Conservation (phyloP, 1,284 basidiomycete species). For the Tylopilus sp. region DNA sequence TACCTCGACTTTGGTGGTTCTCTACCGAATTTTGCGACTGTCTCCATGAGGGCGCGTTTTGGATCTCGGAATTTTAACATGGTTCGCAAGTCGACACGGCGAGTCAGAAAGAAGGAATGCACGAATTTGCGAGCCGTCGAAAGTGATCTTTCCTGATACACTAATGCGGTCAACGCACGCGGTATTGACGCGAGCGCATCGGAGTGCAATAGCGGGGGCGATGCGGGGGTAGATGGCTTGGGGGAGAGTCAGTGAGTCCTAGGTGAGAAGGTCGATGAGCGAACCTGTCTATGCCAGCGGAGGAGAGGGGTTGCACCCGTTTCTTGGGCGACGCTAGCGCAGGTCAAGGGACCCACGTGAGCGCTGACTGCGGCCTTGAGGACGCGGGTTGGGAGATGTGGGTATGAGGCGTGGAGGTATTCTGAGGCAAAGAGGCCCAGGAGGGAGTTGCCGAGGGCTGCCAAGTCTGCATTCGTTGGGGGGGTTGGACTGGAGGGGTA, state of each 20-base stretch:
- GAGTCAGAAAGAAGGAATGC: constrained; percentile 79
- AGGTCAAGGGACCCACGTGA: constrained; percentile 82
- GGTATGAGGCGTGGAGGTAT: constrained; percentile 77
- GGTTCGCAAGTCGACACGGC: constrained; percentile 73
- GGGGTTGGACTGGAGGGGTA: constrained; percentile 51
- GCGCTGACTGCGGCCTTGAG: constrained; percentile 88
- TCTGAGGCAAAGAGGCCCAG: constrained; percentile 90
- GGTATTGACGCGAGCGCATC: constrained; percentile 76
- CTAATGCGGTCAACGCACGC: constrained; percentile 69
- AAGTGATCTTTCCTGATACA: constrained; percentile 75
- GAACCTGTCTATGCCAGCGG: constrained; percentile 67
- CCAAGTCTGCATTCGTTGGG: constrained; percentile 72
- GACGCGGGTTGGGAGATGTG: constrained; percentile 86
- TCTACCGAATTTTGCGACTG: constrained; percentile 73
- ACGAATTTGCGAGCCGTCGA: constrained; percentile 77
- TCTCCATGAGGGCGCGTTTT: constrained; percentile 73
- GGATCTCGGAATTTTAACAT: constrained; percentile 90
- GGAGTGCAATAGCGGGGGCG: constrained; percentile 53
- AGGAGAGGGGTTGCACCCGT: constrained; percentile 68
- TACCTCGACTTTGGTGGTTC: constrained; percentile 73
- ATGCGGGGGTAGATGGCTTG: constrained; percentile 46
- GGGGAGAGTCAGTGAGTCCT: constrained; percentile 10
- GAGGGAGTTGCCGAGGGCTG: constrained; percentile 81
- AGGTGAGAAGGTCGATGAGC: constrained; percentile 9
- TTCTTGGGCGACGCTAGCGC: constrained; percentile 78